phyloP scores from a whole-genome alignment of 257 asterid genomes.

The Anisodus tanguticus region DNA sequence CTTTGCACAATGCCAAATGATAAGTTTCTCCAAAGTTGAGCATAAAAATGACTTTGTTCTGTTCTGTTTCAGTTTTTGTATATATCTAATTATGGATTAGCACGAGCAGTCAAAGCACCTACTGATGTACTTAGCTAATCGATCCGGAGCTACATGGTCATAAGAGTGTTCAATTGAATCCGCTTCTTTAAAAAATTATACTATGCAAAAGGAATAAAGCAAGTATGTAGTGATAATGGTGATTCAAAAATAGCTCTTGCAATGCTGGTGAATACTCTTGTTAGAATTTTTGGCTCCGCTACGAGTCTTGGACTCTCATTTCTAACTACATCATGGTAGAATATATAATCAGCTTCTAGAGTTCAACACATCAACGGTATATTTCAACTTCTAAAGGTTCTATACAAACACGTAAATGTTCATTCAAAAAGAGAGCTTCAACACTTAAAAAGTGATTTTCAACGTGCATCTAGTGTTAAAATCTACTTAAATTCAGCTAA shows the following conservation, averaged over 20 bases:
- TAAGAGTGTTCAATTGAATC: not conserved
- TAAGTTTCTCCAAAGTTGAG: not conserved
- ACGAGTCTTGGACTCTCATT: constrained; percentile 15
- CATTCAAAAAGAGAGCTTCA: not conserved
- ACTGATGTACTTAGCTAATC: constrained; percentile 14
- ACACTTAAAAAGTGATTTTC: too few relatives aligned
- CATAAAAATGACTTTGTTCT: not conserved
- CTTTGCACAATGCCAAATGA: constrained; percentile 39
- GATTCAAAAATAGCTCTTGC: too few relatives aligned
- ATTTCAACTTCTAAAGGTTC: not conserved
- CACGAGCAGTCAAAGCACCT: not conserved
- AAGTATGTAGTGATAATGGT: too few relatives aligned
- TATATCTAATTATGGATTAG: not conserved
- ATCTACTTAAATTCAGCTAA: too few relatives aligned
- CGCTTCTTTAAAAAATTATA: too few relatives aligned
- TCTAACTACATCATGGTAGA: constrained; percentile 32
- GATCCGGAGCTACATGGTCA: not conserved
- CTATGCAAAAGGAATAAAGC: not conserved
- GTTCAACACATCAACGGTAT: not conserved
- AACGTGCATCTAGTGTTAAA: not conserved
- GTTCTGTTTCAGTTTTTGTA: not conserved
- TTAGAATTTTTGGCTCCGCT: too few relatives aligned
- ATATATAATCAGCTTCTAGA: constrained; percentile 36
- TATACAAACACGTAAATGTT: not conserved
- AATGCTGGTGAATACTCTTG: not conserved